These are phyloP conservation scores for Pichia cabralensis DNA, from an alignment of 805 yeast genomes.

Conservation along the genomic window DNA sequence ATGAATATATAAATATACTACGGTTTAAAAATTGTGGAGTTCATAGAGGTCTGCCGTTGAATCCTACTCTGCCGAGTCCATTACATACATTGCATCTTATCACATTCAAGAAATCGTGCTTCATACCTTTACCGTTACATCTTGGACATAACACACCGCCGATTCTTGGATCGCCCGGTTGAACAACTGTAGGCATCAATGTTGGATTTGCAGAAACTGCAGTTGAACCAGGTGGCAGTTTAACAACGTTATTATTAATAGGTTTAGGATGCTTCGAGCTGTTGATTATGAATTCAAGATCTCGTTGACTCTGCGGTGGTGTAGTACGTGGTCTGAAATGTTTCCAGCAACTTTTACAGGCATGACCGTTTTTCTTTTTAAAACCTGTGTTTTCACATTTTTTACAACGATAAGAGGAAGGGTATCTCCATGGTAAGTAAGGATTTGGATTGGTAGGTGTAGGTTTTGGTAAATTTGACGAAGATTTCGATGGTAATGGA, in stretches of 20 bases:
- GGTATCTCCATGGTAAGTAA: constrained; percentile 56
- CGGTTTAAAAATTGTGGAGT: no score
- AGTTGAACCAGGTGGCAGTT: constrained; percentile 19
- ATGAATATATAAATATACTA: no score
- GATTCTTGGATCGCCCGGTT: constrained; percentile 68
- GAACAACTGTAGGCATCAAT: constrained; percentile 32
- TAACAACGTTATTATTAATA: constrained; percentile 18
- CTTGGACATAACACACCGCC: constrained; percentile 71
- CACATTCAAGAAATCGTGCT: constrained; percentile 45
- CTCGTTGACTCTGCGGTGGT: constrained; percentile 14
- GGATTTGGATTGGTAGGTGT: constrained; percentile 27
- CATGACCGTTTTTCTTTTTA: constrained; percentile 45
- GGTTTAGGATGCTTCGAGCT: constrained; percentile 12
- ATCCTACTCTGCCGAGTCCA: constrained; percentile 52
- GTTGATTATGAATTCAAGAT: constrained; percentile 9
- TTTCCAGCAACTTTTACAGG: constrained; percentile 66
- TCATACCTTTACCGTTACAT: constrained; percentile 58
- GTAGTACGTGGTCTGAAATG: constrained; percentile 29
- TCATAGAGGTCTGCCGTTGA: constrained; percentile 10
- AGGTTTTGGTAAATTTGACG: constrained; percentile 5
- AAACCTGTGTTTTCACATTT: constrained; percentile 72
- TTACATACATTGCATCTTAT: constrained; percentile 55
- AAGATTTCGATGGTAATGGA: constrained; percentile 1
- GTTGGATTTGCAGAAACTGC: constrained; percentile 5
- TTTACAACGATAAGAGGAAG: constrained; percentile 46